These are phyloP conservation scores for Globisporangium solare DNA, from an alignment of 352 stramenopile genomes.

Conservation along the genomic window DNA sequence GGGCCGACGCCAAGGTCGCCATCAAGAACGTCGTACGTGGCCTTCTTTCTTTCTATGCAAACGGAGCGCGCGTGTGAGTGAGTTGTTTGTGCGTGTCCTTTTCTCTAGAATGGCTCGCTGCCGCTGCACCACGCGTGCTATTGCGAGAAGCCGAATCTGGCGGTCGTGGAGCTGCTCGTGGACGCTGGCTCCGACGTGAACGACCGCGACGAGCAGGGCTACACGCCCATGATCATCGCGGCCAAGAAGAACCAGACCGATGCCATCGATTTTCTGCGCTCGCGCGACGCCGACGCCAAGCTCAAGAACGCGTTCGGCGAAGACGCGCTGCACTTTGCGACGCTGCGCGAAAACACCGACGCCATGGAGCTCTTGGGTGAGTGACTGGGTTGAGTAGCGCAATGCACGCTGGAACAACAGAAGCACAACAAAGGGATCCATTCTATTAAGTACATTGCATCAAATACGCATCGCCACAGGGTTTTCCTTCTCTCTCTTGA, in stretches of 20 bases:
- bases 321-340: conserved; percentile 60
- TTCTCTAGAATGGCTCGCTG: conserved; percentile 58
- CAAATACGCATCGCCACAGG: not conserved
- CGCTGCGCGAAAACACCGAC: conserved; percentile 47
- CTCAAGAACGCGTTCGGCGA: conserved; percentile 60
- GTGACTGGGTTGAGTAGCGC: not conserved
- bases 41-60: not conserved
- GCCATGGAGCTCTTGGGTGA: conserved; percentile 36
- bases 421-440: not conserved
- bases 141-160: conserved; percentile 48
- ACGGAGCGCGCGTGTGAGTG: too few relatives aligned
- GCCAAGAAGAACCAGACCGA: conserved; percentile 73
- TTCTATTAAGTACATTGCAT: not conserved
- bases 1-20: conserved; percentile 35
- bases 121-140: conserved; percentile 79
- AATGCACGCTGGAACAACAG: not conserved
- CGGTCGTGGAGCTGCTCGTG: conserved; percentile 52
- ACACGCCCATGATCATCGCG: conserved; percentile 63
- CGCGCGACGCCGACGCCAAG: conserved; percentile 42
- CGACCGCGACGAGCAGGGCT: conserved; percentile 48
- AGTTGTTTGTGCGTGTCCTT: not conserved
- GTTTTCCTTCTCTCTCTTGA: not conserved
- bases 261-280: conserved; percentile 44
- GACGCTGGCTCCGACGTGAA: conserved; percentile 61
- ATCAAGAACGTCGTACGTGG: conserved; percentile 51